Evolutionary conservation across 2,329 filamentous ascomycete species (phyloP).

Genomic region (Penicillium olsonii): DNA sequence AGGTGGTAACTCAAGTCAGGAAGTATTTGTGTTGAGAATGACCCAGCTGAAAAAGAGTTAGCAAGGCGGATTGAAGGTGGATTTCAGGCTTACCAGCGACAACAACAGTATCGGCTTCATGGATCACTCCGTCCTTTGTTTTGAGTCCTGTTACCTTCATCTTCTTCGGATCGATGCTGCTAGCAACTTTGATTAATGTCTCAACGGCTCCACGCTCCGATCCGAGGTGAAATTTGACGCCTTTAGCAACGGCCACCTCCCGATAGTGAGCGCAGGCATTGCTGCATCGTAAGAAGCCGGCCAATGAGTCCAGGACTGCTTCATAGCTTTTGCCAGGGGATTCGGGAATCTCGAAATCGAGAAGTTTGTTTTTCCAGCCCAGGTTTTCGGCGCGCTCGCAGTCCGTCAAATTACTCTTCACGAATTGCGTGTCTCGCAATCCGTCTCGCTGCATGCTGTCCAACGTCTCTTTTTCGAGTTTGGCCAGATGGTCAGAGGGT

Average conservation of each 20-base stretch:
- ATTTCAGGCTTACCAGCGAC: constrained; percentile 26
- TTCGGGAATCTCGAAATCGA: constrained; percentile 14
- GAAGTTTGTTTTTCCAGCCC: constrained; percentile 19
- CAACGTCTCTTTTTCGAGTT: constrained; percentile 18
- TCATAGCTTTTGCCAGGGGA: constrained; percentile 9
- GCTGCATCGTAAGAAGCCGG: constrained; percentile 18
- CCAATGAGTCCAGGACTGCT: constrained; percentile 15
- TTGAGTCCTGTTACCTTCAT: constrained; percentile 20
- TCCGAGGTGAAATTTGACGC: constrained; percentile 30
- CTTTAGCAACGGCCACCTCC: constrained; percentile 21
- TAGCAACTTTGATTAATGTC: constrained; percentile 21
- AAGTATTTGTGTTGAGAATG: constrained; percentile 34
- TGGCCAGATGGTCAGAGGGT: constrained; percentile 11
- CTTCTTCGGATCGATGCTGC: not conserved
- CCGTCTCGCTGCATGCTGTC: constrained; percentile 20
- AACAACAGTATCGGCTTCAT: constrained; percentile 23
- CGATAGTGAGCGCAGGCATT: constrained; percentile 18
- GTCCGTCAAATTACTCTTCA: constrained; percentile 16
- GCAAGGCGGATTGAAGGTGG: not conserved
- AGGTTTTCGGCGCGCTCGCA: constrained; percentile 9
- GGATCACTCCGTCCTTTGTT: constrained; percentile 20
- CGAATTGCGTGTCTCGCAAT: constrained; percentile 16
- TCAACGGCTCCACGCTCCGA: constrained; percentile 24
- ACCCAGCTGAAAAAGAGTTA: constrained; percentile 27
- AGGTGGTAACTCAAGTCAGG: constrained; percentile 31